These are phyloP conservation scores for Populus tremula DNA, from an alignment of 345 rosid genomes.

Conservation along the genomic window DNA sequence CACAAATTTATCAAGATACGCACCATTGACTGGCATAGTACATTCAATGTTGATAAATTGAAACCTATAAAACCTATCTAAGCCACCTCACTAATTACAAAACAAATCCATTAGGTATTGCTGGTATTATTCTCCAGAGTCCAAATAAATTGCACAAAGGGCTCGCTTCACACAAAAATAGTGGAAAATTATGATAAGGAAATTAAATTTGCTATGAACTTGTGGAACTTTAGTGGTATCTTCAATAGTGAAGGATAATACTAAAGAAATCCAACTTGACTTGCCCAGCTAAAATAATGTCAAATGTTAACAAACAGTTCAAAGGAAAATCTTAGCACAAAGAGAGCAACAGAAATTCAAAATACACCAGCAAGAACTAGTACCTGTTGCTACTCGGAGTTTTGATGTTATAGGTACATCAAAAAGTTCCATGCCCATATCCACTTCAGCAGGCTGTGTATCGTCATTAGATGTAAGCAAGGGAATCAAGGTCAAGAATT, in stretches of 20 bases:
- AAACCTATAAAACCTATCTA: no score
- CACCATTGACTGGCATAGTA: no score
- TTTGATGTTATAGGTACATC: slow-evolving; percentile 50
- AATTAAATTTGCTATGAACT: background rate
- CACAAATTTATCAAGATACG: no score
- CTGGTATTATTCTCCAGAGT: no score
- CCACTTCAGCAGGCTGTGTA: slow-evolving; percentile 39
- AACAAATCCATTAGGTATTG: no score
- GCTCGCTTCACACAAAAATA: background rate
- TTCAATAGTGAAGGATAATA: background rate
- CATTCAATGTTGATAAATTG: no score
- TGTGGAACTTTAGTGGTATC: background rate
- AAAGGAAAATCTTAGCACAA: background rate
- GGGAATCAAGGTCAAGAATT: slow-evolving; percentile 57
- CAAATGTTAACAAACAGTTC: background rate
- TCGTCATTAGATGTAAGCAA: slow-evolving; percentile 47
- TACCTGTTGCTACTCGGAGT: slow-evolving; percentile 70
- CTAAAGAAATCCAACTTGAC: background rate
- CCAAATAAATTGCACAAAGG: background rate
- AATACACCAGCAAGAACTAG: slow-evolving; percentile 7
- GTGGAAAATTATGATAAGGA: no score
- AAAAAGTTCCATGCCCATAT: slow-evolving; percentile 43
- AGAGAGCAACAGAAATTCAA: slow-evolving; percentile 1
- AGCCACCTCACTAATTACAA: no score
- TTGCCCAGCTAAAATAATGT: background rate